Evolutionary conservation across 495 filamentous ascomycete species (phyloP).

Genomic region (Collariella sp.): DNA sequence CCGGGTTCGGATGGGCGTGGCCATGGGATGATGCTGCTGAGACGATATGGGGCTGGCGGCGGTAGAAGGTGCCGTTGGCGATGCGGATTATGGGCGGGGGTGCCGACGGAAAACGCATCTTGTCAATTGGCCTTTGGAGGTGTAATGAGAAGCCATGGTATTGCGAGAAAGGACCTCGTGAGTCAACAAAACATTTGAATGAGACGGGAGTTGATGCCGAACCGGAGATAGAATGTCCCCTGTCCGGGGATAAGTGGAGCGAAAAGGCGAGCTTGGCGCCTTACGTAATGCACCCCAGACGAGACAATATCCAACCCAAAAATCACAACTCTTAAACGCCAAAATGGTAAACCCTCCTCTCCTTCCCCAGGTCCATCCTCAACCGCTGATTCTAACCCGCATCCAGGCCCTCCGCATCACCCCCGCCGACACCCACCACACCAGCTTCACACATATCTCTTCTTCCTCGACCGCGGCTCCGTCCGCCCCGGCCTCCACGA

Average conservation of each 20-base stretch:
- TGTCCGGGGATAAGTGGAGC: not conserved
- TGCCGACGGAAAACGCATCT: conserved; percentile 27
- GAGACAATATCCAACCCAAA: too few species aligned
- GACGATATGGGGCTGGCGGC: conserved; percentile 51
- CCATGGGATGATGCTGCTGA: not conserved
- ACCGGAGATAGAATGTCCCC: not conserved
- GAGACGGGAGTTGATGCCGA: not conserved
- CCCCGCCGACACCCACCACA: conserved; percentile 53
- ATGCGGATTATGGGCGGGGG: conserved; percentile 60
- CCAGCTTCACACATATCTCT: conserved; percentile 50
- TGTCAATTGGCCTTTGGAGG: conserved; percentile 15
- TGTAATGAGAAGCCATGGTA: not conserved
- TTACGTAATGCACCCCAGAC: conserved; percentile 16
- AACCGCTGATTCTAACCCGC: not conserved
- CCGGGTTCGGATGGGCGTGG: conserved; percentile 40
- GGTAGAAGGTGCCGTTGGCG: conserved; percentile 70
- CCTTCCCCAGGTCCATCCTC: not conserved
- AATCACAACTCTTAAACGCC: conserved; percentile 12
- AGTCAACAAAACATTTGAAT: not conserved
- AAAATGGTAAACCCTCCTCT: conserved; percentile 40
- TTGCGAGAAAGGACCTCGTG: not conserved
- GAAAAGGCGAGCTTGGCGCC: not conserved
- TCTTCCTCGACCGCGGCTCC: conserved; percentile 57
- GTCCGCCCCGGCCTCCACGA: conserved; percentile 85
- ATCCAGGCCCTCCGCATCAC: conserved; percentile 80